Percentiles rank a stretch among this genome's conserved stretches.
phyloP scores from a whole-genome alignment of 2,329 filamentous ascomycete species.

The Ilyonectria sp. region DNA sequence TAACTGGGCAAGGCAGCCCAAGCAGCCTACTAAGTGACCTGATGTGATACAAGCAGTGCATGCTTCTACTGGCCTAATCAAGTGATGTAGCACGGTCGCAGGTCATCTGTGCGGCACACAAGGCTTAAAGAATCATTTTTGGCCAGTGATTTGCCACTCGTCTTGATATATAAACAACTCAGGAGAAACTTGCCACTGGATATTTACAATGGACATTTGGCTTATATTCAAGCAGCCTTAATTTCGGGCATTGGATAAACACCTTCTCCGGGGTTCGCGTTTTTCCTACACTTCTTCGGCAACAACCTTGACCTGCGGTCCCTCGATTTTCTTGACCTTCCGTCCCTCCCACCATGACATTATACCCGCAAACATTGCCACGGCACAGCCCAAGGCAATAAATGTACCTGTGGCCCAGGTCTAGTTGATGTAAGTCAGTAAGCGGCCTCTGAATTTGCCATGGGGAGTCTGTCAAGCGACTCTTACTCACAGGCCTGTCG shows the following conservation, averaged over 20 bases:
- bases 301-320: neutral
- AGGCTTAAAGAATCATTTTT: no score
- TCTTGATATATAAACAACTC: no score
- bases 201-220: neutral
- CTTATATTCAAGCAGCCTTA: neutral
- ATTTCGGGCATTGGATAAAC: neutral
- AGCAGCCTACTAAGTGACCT: no score
- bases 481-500: slow-evolving; percentile 21
- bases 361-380: slow-evolving; percentile 2
- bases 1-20: no score
- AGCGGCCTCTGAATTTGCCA: neutral
- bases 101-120: no score
- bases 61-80: no score
- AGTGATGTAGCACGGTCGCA: no score
- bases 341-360: slow-evolving; percentile 11
- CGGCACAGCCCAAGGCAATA: neutral
- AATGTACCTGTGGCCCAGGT: slow-evolving; percentile 4
- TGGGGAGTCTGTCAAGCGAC: no score
- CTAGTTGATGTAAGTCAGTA: neutral
- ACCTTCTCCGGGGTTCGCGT: neutral
- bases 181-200: no score
- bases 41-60: no score
- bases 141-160: no score
- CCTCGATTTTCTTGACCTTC: slow-evolving; percentile 4
- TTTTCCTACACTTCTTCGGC: neutral